A percentile compares a stretch with the other conserved stretches of the same genome.
Evolutionary conservation across 192 early-diverging fungal genomes (phyloP).

Genomic region (Coemansia sp.): DNA sequence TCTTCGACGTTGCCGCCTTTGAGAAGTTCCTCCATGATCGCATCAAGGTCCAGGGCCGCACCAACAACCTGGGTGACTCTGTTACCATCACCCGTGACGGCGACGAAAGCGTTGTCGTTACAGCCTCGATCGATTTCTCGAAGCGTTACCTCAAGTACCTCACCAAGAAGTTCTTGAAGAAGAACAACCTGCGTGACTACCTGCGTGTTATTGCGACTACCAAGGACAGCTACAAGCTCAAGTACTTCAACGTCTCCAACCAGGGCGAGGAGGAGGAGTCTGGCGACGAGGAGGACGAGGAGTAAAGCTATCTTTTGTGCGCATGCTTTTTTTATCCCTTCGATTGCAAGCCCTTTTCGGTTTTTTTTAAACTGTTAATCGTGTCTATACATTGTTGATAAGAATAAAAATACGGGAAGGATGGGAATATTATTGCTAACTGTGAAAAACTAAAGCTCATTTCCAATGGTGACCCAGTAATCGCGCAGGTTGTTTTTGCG

Average conservation of each 20-base stretch:
- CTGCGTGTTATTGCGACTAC: conserved; percentile 90
- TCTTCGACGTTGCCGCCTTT: conserved; percentile 96
- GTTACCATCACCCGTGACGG: conserved; percentile 81
- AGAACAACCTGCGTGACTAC: conserved; percentile 98
- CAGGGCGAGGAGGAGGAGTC: conserved; percentile 37
- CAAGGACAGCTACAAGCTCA: conserved; percentile 93
- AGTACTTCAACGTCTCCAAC: conserved; percentile 75
- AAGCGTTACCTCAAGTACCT: conserved; percentile 99
- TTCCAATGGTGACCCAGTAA: conserved; percentile 97
- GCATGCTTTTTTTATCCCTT: neutral
- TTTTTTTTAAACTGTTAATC: neutral
- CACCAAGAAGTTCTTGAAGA: conserved; percentile 99
- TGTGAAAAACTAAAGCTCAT: conserved; percentile 72
- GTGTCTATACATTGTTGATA: neutral
- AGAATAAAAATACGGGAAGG: too few relatives aligned
- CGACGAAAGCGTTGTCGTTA: conserved; percentile 78
- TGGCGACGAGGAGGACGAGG: conserved; percentile 47
- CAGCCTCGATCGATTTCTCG: conserved; percentile 79
- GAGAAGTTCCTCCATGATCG: conserved; percentile 99
- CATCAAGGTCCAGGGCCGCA: conserved; percentile 97
- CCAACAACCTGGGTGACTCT: conserved; percentile 88
- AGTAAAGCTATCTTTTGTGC: conserved; percentile 21
- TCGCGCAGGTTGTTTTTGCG: conserved; percentile 94
- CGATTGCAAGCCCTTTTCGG: neutral
- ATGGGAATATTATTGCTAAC: too few relatives aligned